Evolutionary conservation across 2,329 filamentous ascomycete species (phyloP).

Genomic region (Sclerotiophoma versabilis): DNA sequence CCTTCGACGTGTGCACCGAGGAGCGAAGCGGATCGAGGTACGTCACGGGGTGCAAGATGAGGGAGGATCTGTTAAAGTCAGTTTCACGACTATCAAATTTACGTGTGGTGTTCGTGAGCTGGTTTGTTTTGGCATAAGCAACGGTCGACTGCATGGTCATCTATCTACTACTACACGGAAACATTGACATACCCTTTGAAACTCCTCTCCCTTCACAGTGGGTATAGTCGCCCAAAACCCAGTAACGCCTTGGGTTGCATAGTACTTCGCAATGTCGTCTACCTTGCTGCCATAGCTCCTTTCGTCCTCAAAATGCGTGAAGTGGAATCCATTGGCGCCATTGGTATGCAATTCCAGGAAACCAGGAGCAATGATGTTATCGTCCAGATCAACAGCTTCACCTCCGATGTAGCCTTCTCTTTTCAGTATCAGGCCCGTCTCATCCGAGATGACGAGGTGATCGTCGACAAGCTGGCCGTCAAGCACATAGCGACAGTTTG

Average conservation of each 20-base stretch:
- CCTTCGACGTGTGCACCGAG: slow-evolving; percentile 65
- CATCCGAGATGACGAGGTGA: slow-evolving; percentile 55
- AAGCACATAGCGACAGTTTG: slow-evolving; percentile 55
- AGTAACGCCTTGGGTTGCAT: slow-evolving; percentile 60
- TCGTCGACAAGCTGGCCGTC: slow-evolving; percentile 54
- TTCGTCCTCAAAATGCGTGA: slow-evolving; percentile 57
- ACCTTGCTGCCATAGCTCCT: slow-evolving; percentile 54
- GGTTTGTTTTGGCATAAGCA: neutral
- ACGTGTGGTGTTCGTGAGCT: neutral
- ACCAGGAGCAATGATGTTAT: slow-evolving; percentile 61
- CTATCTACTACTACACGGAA: neutral
- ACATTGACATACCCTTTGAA: slow-evolving; percentile 47
- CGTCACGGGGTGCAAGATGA: slow-evolving; percentile 53
- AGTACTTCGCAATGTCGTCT: slow-evolving; percentile 56
- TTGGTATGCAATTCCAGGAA: slow-evolving; percentile 65
- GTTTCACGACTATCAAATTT: neutral
- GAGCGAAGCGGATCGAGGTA: slow-evolving; percentile 56
- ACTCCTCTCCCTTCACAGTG: slow-evolving; percentile 57
- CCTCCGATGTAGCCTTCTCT: slow-evolving; percentile 54
- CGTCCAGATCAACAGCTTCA: slow-evolving; percentile 57
- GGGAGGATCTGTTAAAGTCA: slow-evolving; percentile 55
- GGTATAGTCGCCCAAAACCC: slow-evolving; percentile 63
- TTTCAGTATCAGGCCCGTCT: slow-evolving; percentile 53
- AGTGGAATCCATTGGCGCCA: slow-evolving; percentile 61
- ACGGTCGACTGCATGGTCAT: neutral